Base-by-base conservation (phyloP, 148 eudicot genomes). In the Gaultheria prostrata region DNA sequence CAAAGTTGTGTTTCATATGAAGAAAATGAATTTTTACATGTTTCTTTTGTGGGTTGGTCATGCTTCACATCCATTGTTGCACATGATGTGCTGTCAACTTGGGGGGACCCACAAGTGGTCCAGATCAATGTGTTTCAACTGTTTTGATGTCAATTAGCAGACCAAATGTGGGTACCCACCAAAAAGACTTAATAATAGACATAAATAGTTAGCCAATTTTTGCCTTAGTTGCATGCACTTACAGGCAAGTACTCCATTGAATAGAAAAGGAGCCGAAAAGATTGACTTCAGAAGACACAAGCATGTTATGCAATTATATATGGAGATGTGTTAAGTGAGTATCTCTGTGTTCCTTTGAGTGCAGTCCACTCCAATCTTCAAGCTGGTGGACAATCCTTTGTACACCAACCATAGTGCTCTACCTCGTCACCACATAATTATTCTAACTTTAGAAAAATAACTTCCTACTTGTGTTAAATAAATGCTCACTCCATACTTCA, bases 351-450 rank as follows among this genome's bases (percentile, higher is more conserved):
- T 89, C 87, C 91, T 90, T 94, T 90, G 95, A 92, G 95, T 94
- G 89, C 93, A 94, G 91, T 94, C 90, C 92, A 94, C 97, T 92
- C 81, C 91, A 88, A 43, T 20, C 35, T 86, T 65, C 69, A 49
- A 80, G 78, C 83, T 35, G 57, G 39, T 46, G 75, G 85, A 83
- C 67, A 69, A 88, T 82, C 72, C 67, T 80, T 80, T 46, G 57
- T 87, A 20, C 89, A 85, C 84, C 86, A 43, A 87, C 78, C 57
- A 17, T 71, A 76, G 57, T 76, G 46, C 13, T 51, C 28, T 14
- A 32, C 54, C 45, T 57, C 48, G 59, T 46, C 39, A 75, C 80
- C 50, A 51, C 2, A 73, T 18, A 6, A 28, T 39, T 81, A 50
- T 48, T 70, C 48, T n/a, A 49, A 45, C 35, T 14, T 14, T 13